Conservation (phyloP, 345 rosid species). For the Clausena lansium region DNA sequence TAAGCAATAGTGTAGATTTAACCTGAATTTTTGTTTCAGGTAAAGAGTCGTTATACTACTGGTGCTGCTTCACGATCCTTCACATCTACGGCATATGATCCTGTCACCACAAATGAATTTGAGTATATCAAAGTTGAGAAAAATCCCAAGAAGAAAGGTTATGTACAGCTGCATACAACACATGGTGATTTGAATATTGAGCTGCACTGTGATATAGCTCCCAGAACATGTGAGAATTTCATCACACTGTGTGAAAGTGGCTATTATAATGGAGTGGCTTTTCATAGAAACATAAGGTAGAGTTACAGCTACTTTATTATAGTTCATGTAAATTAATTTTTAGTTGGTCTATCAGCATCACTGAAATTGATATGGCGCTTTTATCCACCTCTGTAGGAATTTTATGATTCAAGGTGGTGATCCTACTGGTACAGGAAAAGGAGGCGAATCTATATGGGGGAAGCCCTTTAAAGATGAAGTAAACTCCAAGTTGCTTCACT, state of each 20-base stretch:
- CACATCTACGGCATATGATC: slow-evolving; percentile 85
- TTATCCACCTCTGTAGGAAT: slow-evolving; percentile 45
- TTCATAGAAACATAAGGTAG: slow-evolving; percentile 81
- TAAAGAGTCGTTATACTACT: slow-evolving; percentile 79
- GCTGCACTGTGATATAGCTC: slow-evolving; percentile 89
- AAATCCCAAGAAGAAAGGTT: slow-evolving; percentile 94
- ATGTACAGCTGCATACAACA: slow-evolving; percentile 83
- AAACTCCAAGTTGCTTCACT: slow-evolving; percentile 85
- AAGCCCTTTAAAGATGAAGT: slow-evolving; percentile 91
- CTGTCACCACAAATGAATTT: slow-evolving; percentile 82
- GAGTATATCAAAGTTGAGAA: slow-evolving; percentile 87
- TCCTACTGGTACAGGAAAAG: slow-evolving; percentile 89
- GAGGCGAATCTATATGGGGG: slow-evolving; percentile 97
- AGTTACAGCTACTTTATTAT: background rate
- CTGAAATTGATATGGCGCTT: slow-evolving; percentile 2
- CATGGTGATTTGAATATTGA: slow-evolving; percentile 94
- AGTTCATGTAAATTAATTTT: background rate
- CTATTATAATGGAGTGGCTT: slow-evolving; percentile 75
- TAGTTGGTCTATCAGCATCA: slow-evolving; percentile 2
- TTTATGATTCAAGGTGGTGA: slow-evolving; percentile 99
- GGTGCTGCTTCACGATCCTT: slow-evolving; percentile 98
- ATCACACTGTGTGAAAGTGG: slow-evolving; percentile 81
- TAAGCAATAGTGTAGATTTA: slow-evolving; percentile 1
- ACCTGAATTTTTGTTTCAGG: slow-evolving; percentile 43
- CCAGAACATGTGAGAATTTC: slow-evolving; percentile 91